Conservation (phyloP, 129 eudicot genomes). For the Lactuca saligna region DNA sequence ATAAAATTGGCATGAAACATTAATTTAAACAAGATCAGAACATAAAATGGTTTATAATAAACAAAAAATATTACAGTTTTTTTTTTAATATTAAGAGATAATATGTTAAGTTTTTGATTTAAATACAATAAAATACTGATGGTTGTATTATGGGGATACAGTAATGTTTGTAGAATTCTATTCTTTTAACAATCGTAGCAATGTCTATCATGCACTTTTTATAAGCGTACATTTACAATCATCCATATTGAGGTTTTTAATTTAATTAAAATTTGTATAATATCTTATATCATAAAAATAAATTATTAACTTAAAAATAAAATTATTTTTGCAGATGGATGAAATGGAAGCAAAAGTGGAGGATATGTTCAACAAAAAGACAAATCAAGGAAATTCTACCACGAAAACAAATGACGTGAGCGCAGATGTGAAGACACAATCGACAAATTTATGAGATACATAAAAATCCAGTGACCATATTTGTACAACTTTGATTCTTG, state of each 20-base stretch:
- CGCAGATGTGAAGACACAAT: too few species aligned
- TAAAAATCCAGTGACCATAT: too few species aligned
- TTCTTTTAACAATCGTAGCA: not conserved
- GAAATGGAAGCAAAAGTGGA: slow-evolving; percentile 43
- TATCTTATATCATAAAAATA: not conserved
- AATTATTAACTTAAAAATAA: not conserved
- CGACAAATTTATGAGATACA: too few species aligned
- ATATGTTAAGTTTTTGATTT: too few species aligned
- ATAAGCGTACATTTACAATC: not conserved
- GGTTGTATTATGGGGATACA: not conserved
- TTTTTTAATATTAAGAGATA: too few species aligned
- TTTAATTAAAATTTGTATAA: not conserved
- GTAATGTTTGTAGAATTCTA: not conserved
- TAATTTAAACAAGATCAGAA: too few species aligned
- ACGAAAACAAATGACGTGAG: too few species aligned
- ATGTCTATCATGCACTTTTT: not conserved
- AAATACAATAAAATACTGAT: not conserved
- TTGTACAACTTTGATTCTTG: too few species aligned
- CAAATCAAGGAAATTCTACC: too few species aligned
- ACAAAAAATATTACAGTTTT: too few species aligned
- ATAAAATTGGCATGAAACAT: too few species aligned
- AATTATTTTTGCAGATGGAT: slow-evolving; percentile 25
- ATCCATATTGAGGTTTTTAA: not conserved
- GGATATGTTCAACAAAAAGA: slow-evolving; percentile 10
- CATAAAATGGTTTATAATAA: too few species aligned